These are phyloP conservation scores for Heterobasidion irregulare DNA, from an alignment of 1,284 basidiomycete genomes.

Conservation along the genomic window DNA sequence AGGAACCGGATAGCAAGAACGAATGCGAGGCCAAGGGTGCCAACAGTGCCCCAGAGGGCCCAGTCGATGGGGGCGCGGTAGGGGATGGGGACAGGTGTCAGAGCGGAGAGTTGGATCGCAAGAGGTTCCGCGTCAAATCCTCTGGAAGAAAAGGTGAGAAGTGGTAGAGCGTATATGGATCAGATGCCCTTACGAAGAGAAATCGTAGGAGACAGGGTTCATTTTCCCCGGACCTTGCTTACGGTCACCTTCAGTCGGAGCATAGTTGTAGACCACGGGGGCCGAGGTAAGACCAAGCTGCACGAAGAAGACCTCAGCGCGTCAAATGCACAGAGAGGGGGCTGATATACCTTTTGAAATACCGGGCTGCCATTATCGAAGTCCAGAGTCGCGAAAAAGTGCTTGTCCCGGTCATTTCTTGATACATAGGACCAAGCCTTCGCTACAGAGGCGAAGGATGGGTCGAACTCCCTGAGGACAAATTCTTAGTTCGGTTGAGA, in stretches of 20 bases:
- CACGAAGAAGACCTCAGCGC: slow-evolving; percentile 19
- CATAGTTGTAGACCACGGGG: slow-evolving; percentile 76
- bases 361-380: slow-evolving; percentile 69
- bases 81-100: slow-evolving; percentile 68
- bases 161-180: not conserved
- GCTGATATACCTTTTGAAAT: slow-evolving; percentile 66
- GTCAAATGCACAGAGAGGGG: slow-evolving; percentile 1
- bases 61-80: slow-evolving; percentile 69
- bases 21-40: slow-evolving; percentile 33
- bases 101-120: slow-evolving; percentile 65
- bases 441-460: slow-evolving; percentile 72
- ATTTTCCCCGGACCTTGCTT: slow-evolving; percentile 39
- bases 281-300: slow-evolving; percentile 68
- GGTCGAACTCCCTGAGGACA: slow-evolving; percentile 68
- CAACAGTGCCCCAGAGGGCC: slow-evolving; percentile 40
- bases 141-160: slow-evolving; percentile 28
- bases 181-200: slow-evolving; percentile 45
- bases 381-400: slow-evolving; percentile 91
- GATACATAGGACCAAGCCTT: slow-evolving; percentile 69
- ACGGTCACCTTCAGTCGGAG: slow-evolving; percentile 64
- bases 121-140: slow-evolving; percentile 75
- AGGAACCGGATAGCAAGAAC: slow-evolving; percentile 52
- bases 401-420: slow-evolving; percentile 54
- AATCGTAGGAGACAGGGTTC: slow-evolving; percentile 68
- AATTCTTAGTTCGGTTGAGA: not conserved